Base-by-base conservation (phyloP, 805 yeast genomes). In the Metschnikowia rubicola region DNA sequence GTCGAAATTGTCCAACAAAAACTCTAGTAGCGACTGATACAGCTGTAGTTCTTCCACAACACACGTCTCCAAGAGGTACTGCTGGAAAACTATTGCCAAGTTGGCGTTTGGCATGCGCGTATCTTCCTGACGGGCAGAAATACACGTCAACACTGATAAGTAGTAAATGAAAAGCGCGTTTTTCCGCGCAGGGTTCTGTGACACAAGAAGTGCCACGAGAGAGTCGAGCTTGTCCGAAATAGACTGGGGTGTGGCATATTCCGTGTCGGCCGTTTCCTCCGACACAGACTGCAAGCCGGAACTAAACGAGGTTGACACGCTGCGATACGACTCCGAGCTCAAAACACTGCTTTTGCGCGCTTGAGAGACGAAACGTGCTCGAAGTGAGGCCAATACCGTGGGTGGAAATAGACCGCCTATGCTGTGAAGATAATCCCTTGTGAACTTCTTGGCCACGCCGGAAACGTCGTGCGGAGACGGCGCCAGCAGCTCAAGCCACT, bases 41-140 rank as follows among this genome's bases (percentile, higher is more conserved):
- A 47, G 39, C 30, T 43, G 43, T 32, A 55, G 52, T 13, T 49
- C 56, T 1, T 48, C 40, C n/a, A 53, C 47, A 8, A 38, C 41
- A 26, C 48, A 26, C n/a, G 57, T 49, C 29, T 51, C 52, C 37
- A 65, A 60, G 15, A 66, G 48, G 43, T 64, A 64, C 10, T 68
- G 71, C 46, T 63, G 69, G 49, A 65, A 66, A 29, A 66, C 61
- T 26, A 65, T 66, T 11, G 70, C 56, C 31, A 53, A 56, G 45
- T 65, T 65, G 31, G 55, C 51, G 11, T 58, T 46, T 7, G 64
- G 47, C 71, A 66, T 66, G 32, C 62, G 62, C 5, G 71, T 66
- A 2, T 48, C 34, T 2, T 47, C 53, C 32, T 52, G 55, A 35
- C 54, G 53, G 2, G 39, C 26, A 21, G 57, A 47, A n/a, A 66